Evolutionary conservation across 495 filamentous ascomycete genomes (phyloP), one percentile per base, ranked within the genome.

Genomic region (Penicillium riverlandense): DNA sequence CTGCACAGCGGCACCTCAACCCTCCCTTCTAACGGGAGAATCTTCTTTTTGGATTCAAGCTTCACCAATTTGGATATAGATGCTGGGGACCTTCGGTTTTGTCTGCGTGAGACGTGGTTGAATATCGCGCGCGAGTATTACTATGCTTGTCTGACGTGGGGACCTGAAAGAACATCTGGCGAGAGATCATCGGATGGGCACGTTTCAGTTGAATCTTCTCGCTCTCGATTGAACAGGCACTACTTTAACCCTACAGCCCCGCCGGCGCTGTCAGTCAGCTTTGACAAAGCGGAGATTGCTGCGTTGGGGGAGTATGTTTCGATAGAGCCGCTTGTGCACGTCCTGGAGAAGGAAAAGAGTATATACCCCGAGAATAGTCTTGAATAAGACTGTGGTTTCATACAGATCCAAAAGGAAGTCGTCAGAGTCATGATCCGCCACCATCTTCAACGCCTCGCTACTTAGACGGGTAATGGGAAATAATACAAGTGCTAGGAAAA

Each of bases 131-230:
- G 12, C n/a, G 45, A 51, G 11, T 60, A 60, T 35, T 71, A 61
- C 44, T 68, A 63, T 41, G 66, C 62, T 7, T 65, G 55, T 46
- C 37, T 71, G 14, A 49, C 33, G 1, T 71, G 69, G 67, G 27
- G 45, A 29, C 22, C 15, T 29, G 32, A 43, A 1, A 35, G 14
- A 2, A 35, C 12, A 30, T 33, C 32, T 16, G 27, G 12, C 10
- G 5, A 14, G 2, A 43, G 11, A 32, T 8, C 9, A 27, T 0
- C 9, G 9, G 28, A n/a, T 22, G 22, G 22, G 2, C 22, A 22
- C 22, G 22, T 3, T 22, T 4, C 22, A 22, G 4, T 4, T 22
- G 22, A 6, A 22, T 22, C 4, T 22, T 22, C 2, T 22, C 22
- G 22, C 2, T 22, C 22, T 22, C 22, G 4, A 6, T 22, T 22